These are phyloP conservation scores for Monilinia polystroma DNA, from an alignment of 2,329 filamentous ascomycete genomes.

Conservation along the genomic window DNA sequence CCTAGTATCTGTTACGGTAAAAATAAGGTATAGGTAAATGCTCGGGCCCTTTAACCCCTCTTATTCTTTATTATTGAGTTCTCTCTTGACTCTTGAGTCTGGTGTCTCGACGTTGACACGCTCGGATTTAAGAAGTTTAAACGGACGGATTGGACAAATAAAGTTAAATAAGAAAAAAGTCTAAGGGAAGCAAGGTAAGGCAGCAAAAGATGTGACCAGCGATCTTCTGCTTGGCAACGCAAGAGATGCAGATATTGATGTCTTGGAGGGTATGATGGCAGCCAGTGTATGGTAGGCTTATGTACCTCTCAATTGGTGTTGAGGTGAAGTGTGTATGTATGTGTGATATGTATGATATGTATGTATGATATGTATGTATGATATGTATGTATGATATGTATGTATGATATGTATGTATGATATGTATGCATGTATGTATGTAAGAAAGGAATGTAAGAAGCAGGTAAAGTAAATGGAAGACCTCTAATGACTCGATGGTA, in stretches of 20 bases:
- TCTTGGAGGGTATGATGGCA: neutral
- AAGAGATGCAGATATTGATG: conserved; percentile 13
- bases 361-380: neutral
- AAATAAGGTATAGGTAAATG: conserved; percentile 9
- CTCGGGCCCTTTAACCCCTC: conserved; percentile 16
- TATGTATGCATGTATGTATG: neutral
- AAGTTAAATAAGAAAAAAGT: neutral
- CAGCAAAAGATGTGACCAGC: neutral
- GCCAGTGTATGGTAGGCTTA: no score
- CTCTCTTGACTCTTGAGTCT: neutral
- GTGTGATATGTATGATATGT: neutral
- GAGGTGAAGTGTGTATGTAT: neutral
- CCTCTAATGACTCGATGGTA: no score
- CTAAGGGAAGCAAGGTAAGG: neutral
- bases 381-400: no score
- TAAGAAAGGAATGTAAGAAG: neutral
- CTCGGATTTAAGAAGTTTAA: conserved; percentile 3
- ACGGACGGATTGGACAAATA: neutral
- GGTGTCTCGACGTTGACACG: conserved; percentile 9
- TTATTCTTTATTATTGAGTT: conserved; percentile 17
- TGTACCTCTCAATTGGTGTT: neutral
- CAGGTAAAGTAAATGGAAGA: no score
- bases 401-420: neutral
- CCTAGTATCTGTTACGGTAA: neutral
- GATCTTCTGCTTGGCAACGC: conserved; percentile 14